Evolutionary conservation across 108 stramenopile genomes (phyloP).

Genomic region (Bacterosira constricta): DNA sequence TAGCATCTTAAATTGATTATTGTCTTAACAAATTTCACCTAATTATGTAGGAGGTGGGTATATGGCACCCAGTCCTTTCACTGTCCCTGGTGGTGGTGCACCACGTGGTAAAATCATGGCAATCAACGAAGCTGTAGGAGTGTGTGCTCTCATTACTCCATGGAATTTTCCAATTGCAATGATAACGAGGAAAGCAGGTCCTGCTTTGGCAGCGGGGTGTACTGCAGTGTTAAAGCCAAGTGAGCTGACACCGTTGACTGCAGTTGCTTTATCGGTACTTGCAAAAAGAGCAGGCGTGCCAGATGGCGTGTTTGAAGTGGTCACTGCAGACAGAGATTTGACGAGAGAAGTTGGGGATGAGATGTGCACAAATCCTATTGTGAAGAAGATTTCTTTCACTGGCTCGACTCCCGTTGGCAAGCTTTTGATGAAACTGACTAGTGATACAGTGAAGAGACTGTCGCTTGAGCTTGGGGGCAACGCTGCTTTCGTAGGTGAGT

Average conservation of each 20-base stretch:
- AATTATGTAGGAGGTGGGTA: no score
- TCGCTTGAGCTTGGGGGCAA: conserved; percentile 91
- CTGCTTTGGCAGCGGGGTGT: conserved; percentile 92
- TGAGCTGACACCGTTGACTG: conserved; percentile 87
- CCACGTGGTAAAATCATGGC: conserved; percentile 78
- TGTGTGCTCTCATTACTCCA: conserved; percentile 83
- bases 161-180: conserved; percentile 99
- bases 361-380: conserved; percentile 69
- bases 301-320: conserved; percentile 68
- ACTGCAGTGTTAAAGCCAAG: conserved; percentile 89
- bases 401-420: conserved; percentile 93
- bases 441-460: conserved; percentile 81
- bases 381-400: conserved; percentile 92
- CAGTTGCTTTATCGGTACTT: conserved; percentile 73
- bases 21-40: no score
- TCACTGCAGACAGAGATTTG: conserved; percentile 56
- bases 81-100: conserved; percentile 18
- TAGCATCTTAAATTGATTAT: no score
- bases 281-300: conserved; percentile 84
- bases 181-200: conserved; percentile 94
- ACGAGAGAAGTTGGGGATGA: conserved; percentile 69
- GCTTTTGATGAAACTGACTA: conserved; percentile 61
- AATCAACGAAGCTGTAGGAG: conserved; percentile 89
- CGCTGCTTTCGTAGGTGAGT: conserved; percentile 72
- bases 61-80: no score